Evolutionary conservation across 2,329 filamentous ascomycete genomes (phyloP), one percentile per base, ranked within the genome.

Genomic region (Colletotrichum phormii): DNA sequence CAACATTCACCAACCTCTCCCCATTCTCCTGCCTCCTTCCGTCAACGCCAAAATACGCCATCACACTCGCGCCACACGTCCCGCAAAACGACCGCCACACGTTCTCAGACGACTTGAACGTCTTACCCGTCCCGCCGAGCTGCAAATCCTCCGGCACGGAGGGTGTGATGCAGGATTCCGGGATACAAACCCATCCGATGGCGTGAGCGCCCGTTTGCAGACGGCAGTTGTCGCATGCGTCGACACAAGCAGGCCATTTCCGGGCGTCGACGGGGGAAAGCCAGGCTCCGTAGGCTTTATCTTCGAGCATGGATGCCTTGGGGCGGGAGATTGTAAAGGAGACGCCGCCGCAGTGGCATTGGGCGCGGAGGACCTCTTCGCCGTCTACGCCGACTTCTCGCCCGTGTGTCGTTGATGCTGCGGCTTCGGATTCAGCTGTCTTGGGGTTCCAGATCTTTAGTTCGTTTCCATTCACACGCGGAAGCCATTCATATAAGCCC

Each of bases 311-410:
- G 18, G 77, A 77, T 5, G 79, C 64, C 4, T 77, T 79, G 1
- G 86, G 86, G 3, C 85, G 80, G 11, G 79, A 75, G 35, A 88
- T 79, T 5, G 83, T 84, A 75, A 88, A 87, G 4, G 82, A 84
- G 0, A 88, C 83, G 11, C 86, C 86, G 53, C 83, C 84, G 69
- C 86, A 88, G 67, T 83, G 80, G 74, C 86, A 88, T 72, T 86
- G 73, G 0, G 81, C 86, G 0, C 82, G 81, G 12, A 88, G 80
- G 22, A 81, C 76, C 49, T 86, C 82, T 54, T 81, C 75, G 11
- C 84, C 84, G 9, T 82, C 76, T 0, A 67, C 62, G 5, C 82
- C 83, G 8, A 80, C 65, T 72, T 84, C 82, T n/a, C 31, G 29
- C 9, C 29, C 33, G 0, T 76, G 71, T 6, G 79, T 53, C 54